Evolutionary conservation across 2,329 filamentous ascomycete species (phyloP).

Genomic region (Colletotrichum cordylinicola): DNA sequence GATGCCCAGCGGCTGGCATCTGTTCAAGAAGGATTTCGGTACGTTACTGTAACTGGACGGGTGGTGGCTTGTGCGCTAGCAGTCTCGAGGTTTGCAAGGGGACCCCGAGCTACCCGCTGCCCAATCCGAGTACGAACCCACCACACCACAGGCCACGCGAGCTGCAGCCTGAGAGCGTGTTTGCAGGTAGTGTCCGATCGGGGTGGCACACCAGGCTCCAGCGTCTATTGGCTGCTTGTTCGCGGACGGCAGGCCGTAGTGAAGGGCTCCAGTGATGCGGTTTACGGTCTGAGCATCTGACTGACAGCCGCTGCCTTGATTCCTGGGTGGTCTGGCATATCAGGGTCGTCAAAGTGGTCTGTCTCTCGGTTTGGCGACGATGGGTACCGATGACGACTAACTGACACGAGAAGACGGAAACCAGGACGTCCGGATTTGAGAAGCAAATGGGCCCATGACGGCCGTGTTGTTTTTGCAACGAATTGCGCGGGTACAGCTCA

Average conservation of each 20-base stretch:
- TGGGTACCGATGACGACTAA: background rate
- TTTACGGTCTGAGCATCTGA: slow-evolving; percentile 14
- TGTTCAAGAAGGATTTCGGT: background rate
- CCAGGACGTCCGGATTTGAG: background rate
- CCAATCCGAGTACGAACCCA: slow-evolving; percentile 3
- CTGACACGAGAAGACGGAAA: background rate
- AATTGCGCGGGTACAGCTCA: background rate
- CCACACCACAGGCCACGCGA: background rate
- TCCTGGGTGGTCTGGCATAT: background rate
- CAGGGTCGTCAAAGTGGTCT: background rate
- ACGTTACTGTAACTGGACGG: background rate
- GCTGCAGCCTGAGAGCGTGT: background rate
- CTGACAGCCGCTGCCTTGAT: background rate
- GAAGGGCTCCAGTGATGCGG: background rate
- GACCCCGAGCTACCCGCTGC: background rate
- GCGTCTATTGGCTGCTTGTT: background rate
- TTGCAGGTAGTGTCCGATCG: slow-evolving; percentile 1
- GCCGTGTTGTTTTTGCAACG: background rate
- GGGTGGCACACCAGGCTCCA: background rate
- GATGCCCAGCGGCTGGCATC: background rate
- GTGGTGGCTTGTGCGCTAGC: background rate
- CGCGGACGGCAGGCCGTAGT: background rate
- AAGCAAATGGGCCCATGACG: background rate
- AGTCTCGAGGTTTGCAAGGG: background rate
- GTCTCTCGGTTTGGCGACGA: background rate